Evolutionary conservation across 177 flowering plant genomes (phyloP), one percentile per base, ranked within the genome.

Genomic region (Vitis hybrid): DNA sequence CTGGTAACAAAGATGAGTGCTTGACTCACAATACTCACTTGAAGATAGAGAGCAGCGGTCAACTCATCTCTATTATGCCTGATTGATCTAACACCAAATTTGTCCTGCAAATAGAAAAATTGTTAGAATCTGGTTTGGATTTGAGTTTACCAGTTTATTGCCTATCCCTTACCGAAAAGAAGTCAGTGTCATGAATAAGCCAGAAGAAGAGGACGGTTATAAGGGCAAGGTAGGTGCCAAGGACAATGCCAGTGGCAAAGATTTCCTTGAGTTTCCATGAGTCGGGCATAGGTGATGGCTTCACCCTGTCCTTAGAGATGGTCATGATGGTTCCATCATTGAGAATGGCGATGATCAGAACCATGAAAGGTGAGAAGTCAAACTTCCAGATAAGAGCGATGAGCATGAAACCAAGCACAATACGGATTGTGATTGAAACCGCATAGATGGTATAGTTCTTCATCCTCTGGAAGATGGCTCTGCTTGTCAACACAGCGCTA

Each of bases 291-390:
- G 96, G 97, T 62, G 97, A 92, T 51, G 97, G 96, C 86, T 91
- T 92, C 64, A 92, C 96, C 69, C 94, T 86, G 65, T 92, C 97
- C 85, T 89, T 91, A 6, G 97, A 91, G 80, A 92, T 92, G 78
- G 96, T 92, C 97, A 92, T 92, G 82, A 92, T 92, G 75, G 96
- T 92, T 15, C 96, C 96, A 56, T 91, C 97, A 59, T 91, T 91
- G 49, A 91, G 82, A 71, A 91, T 79, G 67, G 97, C 95, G 18
- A 92, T 90, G 81, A 92, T 82, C 52, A 92, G 72, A 58, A 88
- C 91, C 94, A 92, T 90, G 88, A 92, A 92, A 32, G 97, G 94
- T 1, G 97, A 79, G 87, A 91, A 91, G 69, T 91, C 94, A 18
- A 90, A 91, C 74, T 86, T 79, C 97, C 97, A 92, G 58, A 92